phyloP scores from a whole-genome alignment of 176 grass and related monocot genomes.

The Musa schizocarpa region DNA sequence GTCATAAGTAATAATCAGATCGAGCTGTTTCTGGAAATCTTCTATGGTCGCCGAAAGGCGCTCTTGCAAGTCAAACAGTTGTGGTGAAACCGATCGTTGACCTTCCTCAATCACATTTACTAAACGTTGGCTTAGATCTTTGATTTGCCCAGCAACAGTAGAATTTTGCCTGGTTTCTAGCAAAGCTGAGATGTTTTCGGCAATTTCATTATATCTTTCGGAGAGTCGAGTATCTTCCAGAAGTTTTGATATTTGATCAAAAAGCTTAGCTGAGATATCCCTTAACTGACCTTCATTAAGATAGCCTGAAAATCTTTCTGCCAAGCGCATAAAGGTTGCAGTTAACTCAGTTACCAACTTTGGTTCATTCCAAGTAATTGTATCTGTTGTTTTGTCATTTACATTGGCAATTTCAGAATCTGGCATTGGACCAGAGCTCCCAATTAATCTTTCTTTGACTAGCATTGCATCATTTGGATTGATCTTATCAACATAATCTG shows the following conservation, averaged over 20 bases:
- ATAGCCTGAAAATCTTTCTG: slow-evolving; percentile 69
- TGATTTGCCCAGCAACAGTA: slow-evolving; percentile 65
- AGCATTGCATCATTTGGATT: slow-evolving; percentile 27
- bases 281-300: slow-evolving; percentile 58
- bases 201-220: slow-evolving; percentile 52
- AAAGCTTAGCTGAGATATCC: slow-evolving; percentile 57
- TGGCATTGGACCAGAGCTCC: slow-evolving; percentile 11
- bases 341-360: slow-evolving; percentile 67
- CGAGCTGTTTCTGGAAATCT: slow-evolving; percentile 84
- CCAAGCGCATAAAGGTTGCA: slow-evolving; percentile 49
- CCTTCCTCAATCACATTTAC: slow-evolving; percentile 76
- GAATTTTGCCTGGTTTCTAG: slow-evolving; percentile 69
- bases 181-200: slow-evolving; percentile 48
- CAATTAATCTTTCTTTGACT: slow-evolving; percentile 24
- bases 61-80: slow-evolving; percentile 85
- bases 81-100: slow-evolving; percentile 66
- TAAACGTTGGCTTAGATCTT: slow-evolving; percentile 64
- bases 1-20: slow-evolving; percentile 74
- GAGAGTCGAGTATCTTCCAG: slow-evolving; percentile 49
- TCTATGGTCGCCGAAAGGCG: slow-evolving; percentile 62
- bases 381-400: slow-evolving; percentile 21
- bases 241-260: slow-evolving; percentile 68
- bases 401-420: slow-evolving; percentile 32
- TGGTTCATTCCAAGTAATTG: slow-evolving; percentile 46
- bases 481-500: slow-evolving; percentile 22